phyloP scores from a whole-genome alignment of 75 land plant genomes.

The Adiantum capillusveneris region DNA sequence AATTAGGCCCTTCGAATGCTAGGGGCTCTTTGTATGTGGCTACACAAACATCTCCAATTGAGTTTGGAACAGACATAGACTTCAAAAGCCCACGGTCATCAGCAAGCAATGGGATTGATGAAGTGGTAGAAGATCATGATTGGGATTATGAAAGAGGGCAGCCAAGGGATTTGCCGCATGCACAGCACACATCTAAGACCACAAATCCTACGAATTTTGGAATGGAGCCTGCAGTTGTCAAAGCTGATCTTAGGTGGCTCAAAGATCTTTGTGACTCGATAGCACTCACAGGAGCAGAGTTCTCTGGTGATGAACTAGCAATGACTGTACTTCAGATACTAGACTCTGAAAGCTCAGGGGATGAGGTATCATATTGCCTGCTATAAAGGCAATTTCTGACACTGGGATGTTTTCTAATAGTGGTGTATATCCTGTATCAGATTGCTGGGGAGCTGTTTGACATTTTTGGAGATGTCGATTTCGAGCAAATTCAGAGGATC shows the following conservation, averaged over 20 bases:
- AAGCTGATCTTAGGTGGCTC: slow-evolving; percentile 60
- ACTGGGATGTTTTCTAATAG: background rate
- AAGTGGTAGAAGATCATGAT: slow-evolving; percentile 17
- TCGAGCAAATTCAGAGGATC: slow-evolving; percentile 84
- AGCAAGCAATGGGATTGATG: slow-evolving; percentile 16
- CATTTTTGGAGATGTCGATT: slow-evolving; percentile 83
- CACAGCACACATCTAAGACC: slow-evolving; percentile 1
- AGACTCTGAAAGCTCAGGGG: slow-evolving; percentile 75
- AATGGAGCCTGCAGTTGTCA: slow-evolving; percentile 12
- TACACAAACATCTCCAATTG: slow-evolving; percentile 6
- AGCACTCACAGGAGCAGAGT: slow-evolving; percentile 39
- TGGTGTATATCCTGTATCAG: slow-evolving; percentile 23
- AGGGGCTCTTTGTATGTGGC: background rate
- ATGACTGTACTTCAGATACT: slow-evolving; percentile 70
- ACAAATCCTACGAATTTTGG: background rate
- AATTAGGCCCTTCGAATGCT: slow-evolving; percentile 9
- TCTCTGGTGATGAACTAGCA: slow-evolving; percentile 83
- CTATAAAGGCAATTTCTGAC: background rate
- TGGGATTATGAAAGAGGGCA: slow-evolving; percentile 14
- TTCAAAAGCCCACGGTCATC: slow-evolving; percentile 48
- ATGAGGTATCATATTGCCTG: slow-evolving; percentile 48
- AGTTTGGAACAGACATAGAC: slow-evolving; percentile 66
- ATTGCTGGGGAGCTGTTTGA: slow-evolving; percentile 92
- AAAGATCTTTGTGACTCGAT: slow-evolving; percentile 55
- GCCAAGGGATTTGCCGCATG: background rate